Conservation (phyloP, 2,329 filamentous ascomycete species). For the Sphaceloma murrayae region DNA sequence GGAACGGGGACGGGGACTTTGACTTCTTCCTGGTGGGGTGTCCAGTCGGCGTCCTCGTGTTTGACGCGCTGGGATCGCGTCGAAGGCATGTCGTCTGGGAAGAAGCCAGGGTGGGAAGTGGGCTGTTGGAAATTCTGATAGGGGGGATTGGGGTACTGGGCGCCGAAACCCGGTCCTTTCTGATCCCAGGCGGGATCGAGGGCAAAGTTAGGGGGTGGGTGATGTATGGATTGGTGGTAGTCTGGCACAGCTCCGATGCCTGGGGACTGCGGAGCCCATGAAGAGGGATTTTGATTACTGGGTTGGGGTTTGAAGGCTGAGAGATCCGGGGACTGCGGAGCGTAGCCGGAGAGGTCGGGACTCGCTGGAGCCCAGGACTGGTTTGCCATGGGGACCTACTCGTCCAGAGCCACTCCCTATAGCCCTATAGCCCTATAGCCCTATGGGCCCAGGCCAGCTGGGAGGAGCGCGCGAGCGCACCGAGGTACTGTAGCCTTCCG, state of each 20-base stretch:
- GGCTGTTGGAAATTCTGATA: constrained; percentile 13
- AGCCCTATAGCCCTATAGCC: too few relatives aligned
- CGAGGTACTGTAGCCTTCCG: background rate
- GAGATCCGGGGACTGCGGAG: constrained; percentile 33
- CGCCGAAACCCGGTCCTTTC: constrained; percentile 16
- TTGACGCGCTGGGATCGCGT: constrained; percentile 21
- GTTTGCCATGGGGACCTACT: constrained; percentile 11
- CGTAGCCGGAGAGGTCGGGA: constrained; percentile 41
- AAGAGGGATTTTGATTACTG: constrained; percentile 17
- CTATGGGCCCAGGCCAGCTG: background rate
- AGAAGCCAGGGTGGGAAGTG: constrained; percentile 17
- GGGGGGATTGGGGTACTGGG: constrained; percentile 13
- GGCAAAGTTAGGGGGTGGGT: constrained; percentile 19
- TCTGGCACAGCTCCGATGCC: constrained; percentile 28
- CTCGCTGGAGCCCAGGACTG: constrained; percentile 33
- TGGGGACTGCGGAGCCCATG: constrained; percentile 32
- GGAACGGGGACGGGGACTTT: too few relatives aligned
- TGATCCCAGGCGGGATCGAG: constrained; percentile 14
- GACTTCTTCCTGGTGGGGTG: too few relatives aligned
- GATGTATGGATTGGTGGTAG: constrained; percentile 24
- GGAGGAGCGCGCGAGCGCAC: background rate
- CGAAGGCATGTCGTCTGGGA: constrained; percentile 15
- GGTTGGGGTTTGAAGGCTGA: constrained; percentile 23
- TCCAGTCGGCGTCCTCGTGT: constrained; percentile 18
- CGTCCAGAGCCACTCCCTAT: too few relatives aligned